Percentiles rank a stretch among this genome's conserved stretches.
These are phyloP conservation scores for Diaporthe sp. DNA, from an alignment of 2,329 filamentous ascomycete species.

Conservation along the genomic window DNA sequence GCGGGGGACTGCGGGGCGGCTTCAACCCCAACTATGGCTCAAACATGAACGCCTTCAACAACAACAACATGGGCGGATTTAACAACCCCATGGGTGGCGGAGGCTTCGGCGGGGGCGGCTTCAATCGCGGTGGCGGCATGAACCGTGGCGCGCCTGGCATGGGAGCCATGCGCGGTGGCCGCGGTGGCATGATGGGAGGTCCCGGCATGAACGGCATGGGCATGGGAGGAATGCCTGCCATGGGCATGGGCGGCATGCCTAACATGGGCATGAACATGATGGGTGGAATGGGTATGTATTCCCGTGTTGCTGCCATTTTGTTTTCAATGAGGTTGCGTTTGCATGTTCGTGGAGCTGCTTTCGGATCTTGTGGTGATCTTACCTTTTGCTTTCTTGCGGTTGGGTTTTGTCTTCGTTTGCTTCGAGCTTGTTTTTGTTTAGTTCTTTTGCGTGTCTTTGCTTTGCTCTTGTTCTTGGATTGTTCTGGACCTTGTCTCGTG, in stretches of 20 bases:
- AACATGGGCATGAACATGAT: constrained; percentile 55
- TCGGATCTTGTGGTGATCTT: background rate
- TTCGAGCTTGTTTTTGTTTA: background rate
- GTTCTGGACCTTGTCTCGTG: background rate
- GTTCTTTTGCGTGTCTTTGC: background rate
- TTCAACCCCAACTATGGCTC: constrained; percentile 62
- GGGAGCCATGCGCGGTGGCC: constrained; percentile 63
- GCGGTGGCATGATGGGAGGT: constrained; percentile 70
- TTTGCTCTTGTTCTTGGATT: background rate
- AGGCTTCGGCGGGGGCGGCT: constrained; percentile 59
- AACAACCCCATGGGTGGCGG: constrained; percentile 66
- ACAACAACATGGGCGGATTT: constrained; percentile 43
- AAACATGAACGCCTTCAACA: constrained; percentile 42
- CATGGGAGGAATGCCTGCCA: constrained; percentile 57
- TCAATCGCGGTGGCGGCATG: constrained; percentile 62
- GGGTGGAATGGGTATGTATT: constrained; percentile 61
- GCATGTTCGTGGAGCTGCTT: background rate
- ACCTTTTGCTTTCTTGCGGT: background rate
- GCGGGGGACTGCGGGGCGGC: constrained; percentile 62
- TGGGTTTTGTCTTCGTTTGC: background rate
- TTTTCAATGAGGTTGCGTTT: background rate
- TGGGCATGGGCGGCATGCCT: constrained; percentile 58
- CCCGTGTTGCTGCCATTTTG: background rate
- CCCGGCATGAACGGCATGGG: constrained; percentile 69
- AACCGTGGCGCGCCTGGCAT: constrained; percentile 61